Evolutionary conservation across 164 flowering plant species (phyloP), one percentile per base, ranked within the genome.

Genomic region (Berberis vulgaris): DNA sequence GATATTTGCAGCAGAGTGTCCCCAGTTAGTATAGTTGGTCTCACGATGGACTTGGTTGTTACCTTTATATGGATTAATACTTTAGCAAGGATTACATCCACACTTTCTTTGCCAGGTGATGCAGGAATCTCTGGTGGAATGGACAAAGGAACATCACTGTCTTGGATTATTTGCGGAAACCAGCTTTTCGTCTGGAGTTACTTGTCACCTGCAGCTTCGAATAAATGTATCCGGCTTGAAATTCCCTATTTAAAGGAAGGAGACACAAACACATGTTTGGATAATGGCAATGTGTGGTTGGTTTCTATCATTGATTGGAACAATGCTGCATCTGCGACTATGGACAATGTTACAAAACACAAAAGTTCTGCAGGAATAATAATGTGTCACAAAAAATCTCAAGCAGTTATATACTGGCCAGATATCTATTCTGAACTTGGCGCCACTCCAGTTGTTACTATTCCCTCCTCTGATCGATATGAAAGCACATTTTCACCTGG

Each of bases 161-260:
- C 89, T 50, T 93, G 98, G 98, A 77, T 90, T 63, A 69, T 90
- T 1, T 85, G 84, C 71, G 87, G 88, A 62, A 75, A 68, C 57
- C 79, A 49, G 60, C 74, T 93, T 68, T 87, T 85, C 66, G 59
- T 90, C 12, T 93, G 98, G 98, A 86, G 78, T 77, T 81, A 80
- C 76, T 67, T 89, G 53, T 75, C 90, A 54, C 73, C 85, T 54
- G 71, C 82, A 45, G 76, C 84, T 64, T 77, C 87, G 45, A 77
- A 65, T 62, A 80, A 81, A 59, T 93, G 94, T 64, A 72, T 78
- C 41, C 74, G 69, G 58, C 90, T 88, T 56, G 79, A 85, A 53
- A 54, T 92, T 66, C 91, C 94, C 59, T 60, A 76, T 67, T 43
- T 60, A 8, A 84, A 58, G 49, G 68, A 10, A 66, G 82, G 64